phyloP scores from a whole-genome alignment of 2,329 filamentous ascomycete genomes.

The Penicillium sp. region DNA sequence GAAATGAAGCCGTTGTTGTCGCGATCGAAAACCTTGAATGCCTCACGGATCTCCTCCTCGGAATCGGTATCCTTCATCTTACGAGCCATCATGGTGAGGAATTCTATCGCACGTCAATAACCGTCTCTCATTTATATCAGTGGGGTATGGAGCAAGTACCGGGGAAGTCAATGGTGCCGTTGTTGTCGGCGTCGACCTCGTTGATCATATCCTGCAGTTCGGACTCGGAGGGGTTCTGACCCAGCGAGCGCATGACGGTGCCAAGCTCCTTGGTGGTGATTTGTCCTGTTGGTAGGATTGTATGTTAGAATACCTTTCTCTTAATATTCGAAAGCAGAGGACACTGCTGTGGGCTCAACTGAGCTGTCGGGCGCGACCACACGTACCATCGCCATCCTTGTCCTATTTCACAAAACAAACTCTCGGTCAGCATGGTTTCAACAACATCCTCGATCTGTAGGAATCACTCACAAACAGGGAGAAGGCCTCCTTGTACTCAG shows the following conservation, averaged over 20 bases:
- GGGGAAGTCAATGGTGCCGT: conserved; percentile 87
- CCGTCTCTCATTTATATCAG: neutral
- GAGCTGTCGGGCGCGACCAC: conserved; percentile 8
- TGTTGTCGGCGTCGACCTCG: conserved; percentile 89
- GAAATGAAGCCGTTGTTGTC: conserved; percentile 93
- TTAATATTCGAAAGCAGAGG: neutral
- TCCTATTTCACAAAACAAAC: conserved; percentile 54
- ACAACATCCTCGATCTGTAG: neutral
- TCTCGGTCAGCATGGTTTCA: conserved; percentile 16
- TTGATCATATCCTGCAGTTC: conserved; percentile 94
- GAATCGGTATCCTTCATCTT: conserved; percentile 95
- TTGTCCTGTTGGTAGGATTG: conserved; percentile 59
- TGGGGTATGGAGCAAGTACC: conserved; percentile 53
- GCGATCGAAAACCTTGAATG: conserved; percentile 86
- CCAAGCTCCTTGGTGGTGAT: conserved; percentile 90
- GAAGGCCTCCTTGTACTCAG: conserved; percentile 99
- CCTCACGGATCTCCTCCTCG: conserved; percentile 85
- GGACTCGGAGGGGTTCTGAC: conserved; percentile 86
- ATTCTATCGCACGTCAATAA: conserved; percentile 56
- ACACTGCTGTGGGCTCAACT: neutral
- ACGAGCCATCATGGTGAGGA: conserved; percentile 89
- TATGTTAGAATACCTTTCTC: conserved; percentile 8
- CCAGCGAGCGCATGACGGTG: conserved; percentile 85
- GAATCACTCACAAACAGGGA: conserved; percentile 88
- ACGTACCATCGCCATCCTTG: conserved; percentile 89